Evolutionary conservation across 192 early-diverging fungal species (phyloP), one percentile per base, ranked within the genome.

Genomic region (Coemansia sp.): DNA sequence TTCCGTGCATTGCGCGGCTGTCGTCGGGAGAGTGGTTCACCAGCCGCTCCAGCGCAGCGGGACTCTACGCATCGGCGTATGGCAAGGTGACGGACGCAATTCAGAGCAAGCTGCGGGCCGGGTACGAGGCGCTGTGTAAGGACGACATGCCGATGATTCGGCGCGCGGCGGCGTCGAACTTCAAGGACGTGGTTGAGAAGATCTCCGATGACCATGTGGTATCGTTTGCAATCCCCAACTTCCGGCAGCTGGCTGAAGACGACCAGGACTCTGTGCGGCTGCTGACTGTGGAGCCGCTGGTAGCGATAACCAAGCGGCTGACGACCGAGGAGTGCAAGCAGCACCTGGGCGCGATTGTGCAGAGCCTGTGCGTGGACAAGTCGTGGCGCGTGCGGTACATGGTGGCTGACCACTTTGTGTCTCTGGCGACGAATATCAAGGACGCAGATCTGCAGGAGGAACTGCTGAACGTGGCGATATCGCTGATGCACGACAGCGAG

Each of bases 71-170:
- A 4, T 86, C 89, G 5, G 86, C 86, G 3, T 98, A 98, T 67
- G 63, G 79, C 36, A 79, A 87, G 58, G 84, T 85, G 61, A 84
- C 89, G 7, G 83, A 86, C 56, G 84, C 81, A 18, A 86, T 86
- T 46, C 92, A 96, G 79, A 88, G 86, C 51, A 93, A 98, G 69
- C 85, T 99, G 64, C 87, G 93, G n/a, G 64, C 57, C 84, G 66
- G 90, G 31, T 97, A 89, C 70, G 85, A 84, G 42, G 86, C 88
- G 62, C 85, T 99, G 34, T 89, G 88, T 70, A 81, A 88, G 65
- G 97, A 99, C 77, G 93, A 94, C 50, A 97, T 93, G 34, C 97
- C 97, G 12, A 99, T 99, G 97, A 96, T 97, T 62, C 87, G 96
- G 64, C 87, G 97, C 61, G 92, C 95, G 0, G 92, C 95, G 24